Evolutionary conservation across 768 basidiomycete species (phyloP), one percentile per base, ranked within the genome.

Genomic region (Macrocybe gigantea): DNA sequence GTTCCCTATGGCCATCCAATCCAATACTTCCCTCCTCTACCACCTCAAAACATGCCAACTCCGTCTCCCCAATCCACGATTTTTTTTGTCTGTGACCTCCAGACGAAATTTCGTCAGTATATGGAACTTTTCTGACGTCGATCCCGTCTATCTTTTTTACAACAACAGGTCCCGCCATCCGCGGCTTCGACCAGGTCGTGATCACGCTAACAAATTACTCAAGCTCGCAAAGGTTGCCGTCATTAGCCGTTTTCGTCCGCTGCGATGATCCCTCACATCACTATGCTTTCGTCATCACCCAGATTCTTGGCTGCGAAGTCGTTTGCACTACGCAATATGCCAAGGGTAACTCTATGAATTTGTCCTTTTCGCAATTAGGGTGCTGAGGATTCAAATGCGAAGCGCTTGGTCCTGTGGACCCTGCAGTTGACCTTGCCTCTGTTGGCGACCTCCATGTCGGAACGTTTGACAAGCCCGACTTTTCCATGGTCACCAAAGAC

Each of bases 291-390:
- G 30, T n/a, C 22, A 29, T 35, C 12, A 31, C 7, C 6, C 48
- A 85, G 80, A 65, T 85, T 45, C 71, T 87, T 37, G 71, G 78
- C 44, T 77, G 88, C 40, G 82, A 82, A 38, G 82, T 94, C 7
- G 61, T 93, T n/a, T 79, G 73, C 15, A 93, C 93, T 0, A 92
- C 91, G 52, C 92, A 95, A 65, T 88, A 89, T 58, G 75, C 87
- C 2, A 80, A 69, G 77, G 87, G 89, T 86, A 59, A 35, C 34
- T 44, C 39, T 44, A 22, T 44, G 14, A 39, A 33, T 30, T 31
- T 44, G 33, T 15, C 7, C 14, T 31, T 48, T 10, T 44, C 2
- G 42, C 32, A 30, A 32, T 11, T n/a, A 38, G 31, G 42, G 44
- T 40, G 30, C 13, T 32, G 37, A 32, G 44, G 22, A 36, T 31